Evolutionary conservation across 441 rosid genomes (phyloP).

Genomic region (Populus trichocarpa): DNA sequence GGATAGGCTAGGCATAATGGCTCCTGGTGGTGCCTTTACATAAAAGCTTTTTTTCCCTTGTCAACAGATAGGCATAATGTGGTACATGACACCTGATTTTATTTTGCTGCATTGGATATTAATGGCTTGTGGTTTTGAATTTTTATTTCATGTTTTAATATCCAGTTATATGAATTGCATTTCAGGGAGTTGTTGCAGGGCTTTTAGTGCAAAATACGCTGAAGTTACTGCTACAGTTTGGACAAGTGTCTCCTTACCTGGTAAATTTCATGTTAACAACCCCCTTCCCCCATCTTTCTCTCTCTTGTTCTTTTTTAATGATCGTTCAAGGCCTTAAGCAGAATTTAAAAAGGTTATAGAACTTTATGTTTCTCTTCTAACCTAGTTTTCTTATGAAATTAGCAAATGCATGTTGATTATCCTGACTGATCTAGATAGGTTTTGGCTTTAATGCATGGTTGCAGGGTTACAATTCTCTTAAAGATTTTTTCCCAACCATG

Average conservation of each 20-base stretch:
- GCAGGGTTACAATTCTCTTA: conserved; percentile 97
- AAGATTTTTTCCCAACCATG: conserved; percentile 96
- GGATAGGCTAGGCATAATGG: neutral
- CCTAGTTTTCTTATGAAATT: neutral
- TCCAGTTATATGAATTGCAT: conserved; percentile 16
- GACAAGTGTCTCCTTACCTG: conserved; percentile 86
- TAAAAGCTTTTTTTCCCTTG: neutral
- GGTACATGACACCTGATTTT: neutral
- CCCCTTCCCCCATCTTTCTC: neutral
- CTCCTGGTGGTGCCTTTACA: neutral
- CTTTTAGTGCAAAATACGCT: conserved; percentile 92
- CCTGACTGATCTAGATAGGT: conserved; percentile 3
- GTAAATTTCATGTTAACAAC: conserved; percentile 35
- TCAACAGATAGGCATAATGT: neutral
- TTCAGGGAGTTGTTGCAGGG: conserved; percentile 97
- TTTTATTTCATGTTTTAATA: conserved; percentile 4
- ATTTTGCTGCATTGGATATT: neutral
- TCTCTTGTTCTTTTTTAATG: conserved; percentile 6
- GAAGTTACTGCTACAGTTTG: conserved; percentile 79
- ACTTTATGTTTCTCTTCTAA: neutral
- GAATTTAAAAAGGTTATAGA: neutral
- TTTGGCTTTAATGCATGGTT: conserved; percentile 23
- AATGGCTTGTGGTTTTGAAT: neutral
- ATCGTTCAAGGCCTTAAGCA: neutral
- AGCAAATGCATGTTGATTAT: conserved; percentile 6